Evolutionary conservation across 2,329 filamentous ascomycete genomes (phyloP).

Genomic region (Trichoderma lentiforme): DNA sequence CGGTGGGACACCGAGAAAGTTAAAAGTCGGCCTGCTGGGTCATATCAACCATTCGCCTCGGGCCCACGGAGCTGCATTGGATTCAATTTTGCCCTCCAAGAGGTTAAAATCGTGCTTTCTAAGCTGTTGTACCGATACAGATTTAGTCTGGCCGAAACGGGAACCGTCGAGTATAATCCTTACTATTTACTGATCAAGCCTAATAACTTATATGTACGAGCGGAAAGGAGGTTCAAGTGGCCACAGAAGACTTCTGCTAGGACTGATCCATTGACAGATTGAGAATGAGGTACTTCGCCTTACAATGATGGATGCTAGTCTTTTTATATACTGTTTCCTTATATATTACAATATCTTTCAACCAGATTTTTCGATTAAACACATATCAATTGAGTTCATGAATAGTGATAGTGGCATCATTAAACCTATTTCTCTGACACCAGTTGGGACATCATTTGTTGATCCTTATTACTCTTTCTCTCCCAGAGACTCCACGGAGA

Average conservation of each 20-base stretch:
- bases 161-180: slow-evolving; percentile 55
- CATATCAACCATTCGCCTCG: slow-evolving; percentile 57
- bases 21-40: slow-evolving; percentile 47
- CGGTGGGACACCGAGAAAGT: slow-evolving; percentile 52
- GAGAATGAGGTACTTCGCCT: not conserved
- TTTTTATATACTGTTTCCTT: not conserved
- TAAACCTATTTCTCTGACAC: not conserved
- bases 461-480: too few relatives aligned
- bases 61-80: slow-evolving; percentile 59
- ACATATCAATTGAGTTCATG: too few relatives aligned
- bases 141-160: slow-evolving; percentile 48
- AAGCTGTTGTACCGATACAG: slow-evolving; percentile 59
- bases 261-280: not conserved
- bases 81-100: slow-evolving; percentile 61
- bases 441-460: not conserved
- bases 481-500: too few relatives aligned
- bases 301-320: not conserved
- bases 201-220: slow-evolving; percentile 36
- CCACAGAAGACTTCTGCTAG: slow-evolving; percentile 30
- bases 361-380: too few relatives aligned
- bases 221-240: slow-evolving; percentile 48
- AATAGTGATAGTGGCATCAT: not conserved
- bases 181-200: slow-evolving; percentile 56
- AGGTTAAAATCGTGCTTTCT: slow-evolving; percentile 57
- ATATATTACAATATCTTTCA: not conserved